Evolutionary conservation across 805 yeast genomes (phyloP), one percentile per base, ranked within the genome.

Genomic region (Yarrowia divulgata): DNA sequence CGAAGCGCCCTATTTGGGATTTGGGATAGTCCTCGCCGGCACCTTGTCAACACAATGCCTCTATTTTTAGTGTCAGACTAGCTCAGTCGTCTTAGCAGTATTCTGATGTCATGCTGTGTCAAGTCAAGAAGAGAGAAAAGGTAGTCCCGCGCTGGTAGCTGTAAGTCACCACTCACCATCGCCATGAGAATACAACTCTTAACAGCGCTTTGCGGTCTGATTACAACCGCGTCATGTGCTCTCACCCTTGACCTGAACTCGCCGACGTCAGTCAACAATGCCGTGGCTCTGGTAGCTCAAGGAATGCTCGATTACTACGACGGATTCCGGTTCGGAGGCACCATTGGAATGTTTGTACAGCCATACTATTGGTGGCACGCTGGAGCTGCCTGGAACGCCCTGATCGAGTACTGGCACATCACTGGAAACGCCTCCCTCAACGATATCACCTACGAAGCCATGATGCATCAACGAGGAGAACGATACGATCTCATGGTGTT

Each of bases 311-410:
- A 87, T 77, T 90, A 90, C 78, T 90, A 90, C 78, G 84, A 85
- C 72, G 91, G 91, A 35, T 73, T 78, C 71, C 77, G 83, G 42
- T 77, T 82, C 50, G 98, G 97, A 45, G 90, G 93, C 8, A 85
- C 93, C 5, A 82, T 90, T 35, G 99, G 98, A 54, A 88, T 90
- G 93, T 93, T 95, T 78, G 81, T 88, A 12, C 81, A 83, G 75
- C 98, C 98, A 0, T 93, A 94, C 83, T 94, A 93, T 83, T 94
- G 98, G 99, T 93, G 98, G 98, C 92, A 93, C 80, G 97, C 98
- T 10, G 98, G 98, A 73, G 97, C 93, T 71, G 97, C 94, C 1
- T 92, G 93, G 91, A 97, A 97, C 9, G 83, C 90, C 19, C 81
- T 94, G 84, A 76, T 94, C 54, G 97, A 93, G 77, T 89, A 90